phyloP scores from a whole-genome alignment of 768 basidiomycete genomes.

The Exidia glandulosa region DNA sequence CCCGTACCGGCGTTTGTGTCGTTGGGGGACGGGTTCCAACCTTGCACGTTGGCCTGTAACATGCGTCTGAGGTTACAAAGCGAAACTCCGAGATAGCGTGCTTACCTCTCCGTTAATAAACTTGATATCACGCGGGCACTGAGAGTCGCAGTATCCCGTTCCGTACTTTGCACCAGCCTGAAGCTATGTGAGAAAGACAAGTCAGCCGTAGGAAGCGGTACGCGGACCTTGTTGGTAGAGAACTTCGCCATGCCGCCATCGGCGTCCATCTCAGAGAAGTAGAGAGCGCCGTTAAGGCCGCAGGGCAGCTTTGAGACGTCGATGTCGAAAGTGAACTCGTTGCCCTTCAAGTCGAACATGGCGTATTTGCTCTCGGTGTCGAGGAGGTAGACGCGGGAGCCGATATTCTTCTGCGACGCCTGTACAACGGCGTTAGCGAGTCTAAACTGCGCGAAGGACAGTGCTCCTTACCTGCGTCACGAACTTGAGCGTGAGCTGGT shows the following conservation, averaged over 20 bases:
- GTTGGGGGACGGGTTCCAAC: conserved; percentile 27
- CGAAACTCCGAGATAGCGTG: neutral
- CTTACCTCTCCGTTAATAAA: conserved; percentile 44
- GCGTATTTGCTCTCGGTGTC: conserved; percentile 31
- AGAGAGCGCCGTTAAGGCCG: conserved; percentile 51
- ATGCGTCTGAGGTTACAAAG: neutral
- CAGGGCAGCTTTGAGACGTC: conserved; percentile 47
- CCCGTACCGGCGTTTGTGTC: conserved; percentile 38
- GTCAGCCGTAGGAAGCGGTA: conserved; percentile 6
- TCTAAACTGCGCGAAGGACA: neutral
- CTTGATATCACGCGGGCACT: conserved; percentile 49
- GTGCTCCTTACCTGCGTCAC: conserved; percentile 2
- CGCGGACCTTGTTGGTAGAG: conserved; percentile 35
- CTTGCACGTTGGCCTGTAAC: conserved; percentile 34
- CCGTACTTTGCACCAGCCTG: conserved; percentile 46
- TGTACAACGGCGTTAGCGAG: neutral
- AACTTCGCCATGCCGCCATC: conserved; percentile 41
- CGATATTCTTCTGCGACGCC: conserved; percentile 6
- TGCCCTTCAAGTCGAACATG: conserved; percentile 41
- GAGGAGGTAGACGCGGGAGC: conserved; percentile 40
- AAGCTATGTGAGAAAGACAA: neutral
- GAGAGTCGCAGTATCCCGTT: conserved; percentile 57
- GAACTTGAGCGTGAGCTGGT: conserved; percentile 6
- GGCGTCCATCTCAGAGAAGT: conserved; percentile 49
- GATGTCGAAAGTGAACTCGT: conserved; percentile 51